A percentile compares a stretch with the other conserved stretches of the same genome.
Evolutionary conservation across 2,329 filamentous ascomycete genomes (phyloP).

Genomic region (Verticillium dahliae): DNA sequence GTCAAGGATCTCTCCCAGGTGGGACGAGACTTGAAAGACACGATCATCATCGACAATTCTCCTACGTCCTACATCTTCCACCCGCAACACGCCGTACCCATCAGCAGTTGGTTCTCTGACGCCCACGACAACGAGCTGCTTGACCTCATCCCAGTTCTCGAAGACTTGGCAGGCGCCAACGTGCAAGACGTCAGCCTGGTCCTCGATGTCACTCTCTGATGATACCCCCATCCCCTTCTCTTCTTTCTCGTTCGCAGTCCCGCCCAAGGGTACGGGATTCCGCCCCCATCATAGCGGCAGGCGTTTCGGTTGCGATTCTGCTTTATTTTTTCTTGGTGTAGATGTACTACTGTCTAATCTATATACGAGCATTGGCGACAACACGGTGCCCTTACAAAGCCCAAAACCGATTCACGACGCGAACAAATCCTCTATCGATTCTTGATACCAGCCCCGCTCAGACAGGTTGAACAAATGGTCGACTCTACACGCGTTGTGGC

Average conservation of each 20-base stretch:
- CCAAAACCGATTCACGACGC: not conserved
- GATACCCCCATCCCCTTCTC: slow-evolving; percentile 23
- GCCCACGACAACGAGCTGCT: slow-evolving; percentile 98
- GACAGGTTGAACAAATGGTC: not conserved
- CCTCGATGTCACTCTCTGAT: slow-evolving; percentile 77
- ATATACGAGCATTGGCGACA: slow-evolving; percentile 26
- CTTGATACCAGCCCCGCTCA: not conserved
- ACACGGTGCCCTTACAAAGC: not conserved
- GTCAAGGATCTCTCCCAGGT: slow-evolving; percentile 98
- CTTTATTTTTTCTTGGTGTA: slow-evolving; percentile 38
- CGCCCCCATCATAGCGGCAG: slow-evolving; percentile 44
- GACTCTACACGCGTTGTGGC: not conserved
- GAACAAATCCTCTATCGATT: not conserved
- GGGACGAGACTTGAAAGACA: slow-evolving; percentile 90
- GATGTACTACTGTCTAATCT: slow-evolving; percentile 46
- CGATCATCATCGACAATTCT: slow-evolving; percentile 99
- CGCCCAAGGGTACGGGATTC: slow-evolving; percentile 12
- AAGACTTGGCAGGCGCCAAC: slow-evolving; percentile 83
- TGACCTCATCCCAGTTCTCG: slow-evolving; percentile 94
- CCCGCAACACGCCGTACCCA: slow-evolving; percentile 95
- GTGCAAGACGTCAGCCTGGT: slow-evolving; percentile 96
- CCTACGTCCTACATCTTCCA: slow-evolving; percentile 99
- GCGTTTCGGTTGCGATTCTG: slow-evolving; percentile 41
- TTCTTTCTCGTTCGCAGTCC: slow-evolving; percentile 18
- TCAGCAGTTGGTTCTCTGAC: slow-evolving; percentile 99